Percentiles rank a stretch among this genome's conserved stretches.
phyloP scores from a whole-genome alignment of 768 basidiomycete genomes.

The Coprinopsis marcescibilis region DNA sequence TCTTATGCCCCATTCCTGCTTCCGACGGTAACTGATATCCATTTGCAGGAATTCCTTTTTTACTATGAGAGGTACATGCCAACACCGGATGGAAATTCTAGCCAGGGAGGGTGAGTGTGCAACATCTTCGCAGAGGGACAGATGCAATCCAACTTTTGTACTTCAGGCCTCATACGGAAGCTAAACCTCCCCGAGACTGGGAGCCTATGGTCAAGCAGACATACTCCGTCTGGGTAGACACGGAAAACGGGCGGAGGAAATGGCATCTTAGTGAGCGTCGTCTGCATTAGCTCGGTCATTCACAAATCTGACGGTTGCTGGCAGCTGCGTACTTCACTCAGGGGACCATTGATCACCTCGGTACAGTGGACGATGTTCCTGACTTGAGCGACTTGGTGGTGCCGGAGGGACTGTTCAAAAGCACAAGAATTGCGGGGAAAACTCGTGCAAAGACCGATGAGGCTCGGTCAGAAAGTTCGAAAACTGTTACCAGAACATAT shows the following conservation, averaged over 20 bases:
- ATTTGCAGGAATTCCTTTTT: slow-evolving; percentile 69
- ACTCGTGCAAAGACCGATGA: slow-evolving; percentile 31
- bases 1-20: slow-evolving; percentile 5
- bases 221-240: slow-evolving; percentile 73
- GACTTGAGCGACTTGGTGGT: slow-evolving; percentile 55
- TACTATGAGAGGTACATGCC: slow-evolving; percentile 72
- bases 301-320: slow-evolving; percentile 6
- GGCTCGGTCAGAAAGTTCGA: slow-evolving; percentile 22
- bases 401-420: slow-evolving; percentile 63
- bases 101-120: slow-evolving; percentile 28
- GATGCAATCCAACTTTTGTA: not conserved
- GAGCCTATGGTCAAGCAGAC: slow-evolving; percentile 78
- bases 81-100: slow-evolving; percentile 37
- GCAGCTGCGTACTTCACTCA: slow-evolving; percentile 83
- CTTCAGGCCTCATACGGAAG: slow-evolving; percentile 3
- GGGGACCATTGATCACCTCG: slow-evolving; percentile 62
- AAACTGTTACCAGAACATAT: slow-evolving; percentile 30
- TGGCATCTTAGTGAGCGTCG: slow-evolving; percentile 72
- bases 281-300: not conserved
- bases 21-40: slow-evolving; percentile 10
- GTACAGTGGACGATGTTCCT: slow-evolving; percentile 64
- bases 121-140: not conserved
- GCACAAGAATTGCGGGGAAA: slow-evolving; percentile 59
- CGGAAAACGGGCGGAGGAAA: slow-evolving; percentile 60
- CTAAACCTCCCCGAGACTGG: slow-evolving; percentile 49